Conservation (phyloP, 1,139 yeast species). For the Kodamaea ohmeri region DNA sequence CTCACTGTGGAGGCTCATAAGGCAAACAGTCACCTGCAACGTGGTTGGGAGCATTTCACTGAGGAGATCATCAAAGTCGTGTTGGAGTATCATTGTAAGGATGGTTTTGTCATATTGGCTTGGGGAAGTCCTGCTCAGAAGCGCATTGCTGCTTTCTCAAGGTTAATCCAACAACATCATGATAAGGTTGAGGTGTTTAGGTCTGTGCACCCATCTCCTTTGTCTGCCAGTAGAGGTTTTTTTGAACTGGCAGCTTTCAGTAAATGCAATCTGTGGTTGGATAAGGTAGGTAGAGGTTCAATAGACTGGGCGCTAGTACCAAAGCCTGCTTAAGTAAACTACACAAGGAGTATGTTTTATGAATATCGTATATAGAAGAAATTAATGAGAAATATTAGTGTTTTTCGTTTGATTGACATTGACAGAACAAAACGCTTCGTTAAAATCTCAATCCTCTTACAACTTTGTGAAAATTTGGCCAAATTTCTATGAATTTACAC, state of each 20-base stretch:
- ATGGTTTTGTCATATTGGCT: slow-evolving; percentile 74
- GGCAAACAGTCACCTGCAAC: slow-evolving; percentile 87
- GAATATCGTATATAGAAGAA: too few species aligned
- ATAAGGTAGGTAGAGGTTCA: slow-evolving; percentile 39
- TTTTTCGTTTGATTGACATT: too few species aligned
- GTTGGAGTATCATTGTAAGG: slow-evolving; percentile 37
- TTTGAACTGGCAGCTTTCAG: slow-evolving; percentile 70
- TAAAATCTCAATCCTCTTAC: too few species aligned
- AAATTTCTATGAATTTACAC: too few species aligned
- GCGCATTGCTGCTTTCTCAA: slow-evolving; percentile 47
- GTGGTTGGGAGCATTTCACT: slow-evolving; percentile 94
- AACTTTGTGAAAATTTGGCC: too few species aligned
- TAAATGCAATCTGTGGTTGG: slow-evolving; percentile 73
- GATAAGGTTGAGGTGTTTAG: slow-evolving; percentile 50
- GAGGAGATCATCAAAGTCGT: slow-evolving; percentile 58
- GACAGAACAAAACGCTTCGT: too few species aligned
- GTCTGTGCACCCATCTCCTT: slow-evolving; percentile 92
- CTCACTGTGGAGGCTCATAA: slow-evolving; percentile 91
- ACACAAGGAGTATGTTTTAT: not conserved
- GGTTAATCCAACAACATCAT: slow-evolving; percentile 20
- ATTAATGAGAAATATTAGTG: too few species aligned
- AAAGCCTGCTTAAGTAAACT: too few species aligned
- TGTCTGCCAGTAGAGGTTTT: slow-evolving; percentile 84
- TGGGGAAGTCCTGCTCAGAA: slow-evolving; percentile 96
- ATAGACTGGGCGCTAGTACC: slow-evolving; percentile 67